A percentile compares a stretch with the other conserved stretches of the same genome.
Conservation (phyloP, 192 early-diverging fungal genomes). For the Coemansia sp. region DNA sequence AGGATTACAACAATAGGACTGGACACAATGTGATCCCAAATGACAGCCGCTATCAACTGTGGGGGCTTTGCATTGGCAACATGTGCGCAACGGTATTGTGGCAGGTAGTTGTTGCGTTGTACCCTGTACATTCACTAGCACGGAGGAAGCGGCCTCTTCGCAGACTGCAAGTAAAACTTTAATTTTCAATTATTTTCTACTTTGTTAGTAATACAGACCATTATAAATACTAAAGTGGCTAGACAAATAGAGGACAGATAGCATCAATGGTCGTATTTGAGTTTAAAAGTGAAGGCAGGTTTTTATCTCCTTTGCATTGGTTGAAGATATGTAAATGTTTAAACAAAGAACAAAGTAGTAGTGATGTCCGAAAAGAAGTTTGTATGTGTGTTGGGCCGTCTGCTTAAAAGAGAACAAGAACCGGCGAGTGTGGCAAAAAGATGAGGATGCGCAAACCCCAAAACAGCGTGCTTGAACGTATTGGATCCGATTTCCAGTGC, state of each 20-base stretch:
- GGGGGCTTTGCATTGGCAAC: conserved; percentile 55
- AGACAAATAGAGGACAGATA: not conserved
- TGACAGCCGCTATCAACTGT: conserved; percentile 55
- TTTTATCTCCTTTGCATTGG: not conserved
- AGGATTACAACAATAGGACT: conserved; percentile 43
- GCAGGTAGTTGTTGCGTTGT: conserved; percentile 53
- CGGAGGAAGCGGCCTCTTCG: conserved; percentile 30
- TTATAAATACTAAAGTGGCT: not conserved
- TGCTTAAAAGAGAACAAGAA: not conserved
- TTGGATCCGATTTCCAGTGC: not conserved
- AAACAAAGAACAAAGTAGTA: not conserved
- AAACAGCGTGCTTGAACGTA: not conserved
- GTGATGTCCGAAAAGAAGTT: not conserved
- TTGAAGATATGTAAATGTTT: not conserved
- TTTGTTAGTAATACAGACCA: not conserved
- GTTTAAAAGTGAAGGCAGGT: not conserved
- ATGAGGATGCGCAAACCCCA: not conserved
- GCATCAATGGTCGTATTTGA: not conserved
- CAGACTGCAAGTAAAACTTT: conserved; percentile 47
- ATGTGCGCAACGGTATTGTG: conserved; percentile 33
- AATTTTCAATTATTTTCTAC: conserved; percentile 14
- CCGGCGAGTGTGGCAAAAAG: not conserved
- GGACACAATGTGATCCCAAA: conserved; percentile 65
- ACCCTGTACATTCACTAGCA: conserved; percentile 40
- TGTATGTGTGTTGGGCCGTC: not conserved